These are phyloP conservation scores for Peronospora destructor DNA, from an alignment of 352 stramenopile genomes.

Conservation along the genomic window DNA sequence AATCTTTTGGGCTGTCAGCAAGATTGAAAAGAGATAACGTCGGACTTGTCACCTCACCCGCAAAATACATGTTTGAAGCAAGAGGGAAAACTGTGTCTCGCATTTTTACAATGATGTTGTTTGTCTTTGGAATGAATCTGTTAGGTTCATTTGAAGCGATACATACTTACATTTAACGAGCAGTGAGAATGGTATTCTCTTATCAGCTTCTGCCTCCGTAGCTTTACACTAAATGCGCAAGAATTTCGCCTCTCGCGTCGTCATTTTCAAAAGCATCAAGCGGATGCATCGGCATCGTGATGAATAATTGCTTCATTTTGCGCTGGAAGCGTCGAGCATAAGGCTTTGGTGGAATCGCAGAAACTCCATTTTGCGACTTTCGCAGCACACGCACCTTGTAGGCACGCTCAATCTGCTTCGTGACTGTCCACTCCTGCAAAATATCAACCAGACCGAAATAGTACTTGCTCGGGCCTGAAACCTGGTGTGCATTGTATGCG, in stretches of 20 bases:
- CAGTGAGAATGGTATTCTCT: background rate
- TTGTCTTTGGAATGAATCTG: no score
- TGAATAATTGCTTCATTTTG: slow-evolving; percentile 82
- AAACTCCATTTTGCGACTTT: slow-evolving; percentile 65
- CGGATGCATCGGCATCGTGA: slow-evolving; percentile 34
- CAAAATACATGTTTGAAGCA: no score
- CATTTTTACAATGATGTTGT: no score
- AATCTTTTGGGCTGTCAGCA: no score
- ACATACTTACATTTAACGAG: no score
- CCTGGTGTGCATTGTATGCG: slow-evolving; percentile 64
- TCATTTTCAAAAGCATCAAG: slow-evolving; percentile 35
- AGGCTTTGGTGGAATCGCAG: slow-evolving; percentile 56
- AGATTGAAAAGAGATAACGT: no score
- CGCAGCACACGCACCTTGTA: slow-evolving; percentile 82
- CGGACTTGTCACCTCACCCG: no score
- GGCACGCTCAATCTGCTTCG: slow-evolving; percentile 68
- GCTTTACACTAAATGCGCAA: slow-evolving; percentile 22
- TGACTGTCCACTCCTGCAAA: slow-evolving; percentile 76
- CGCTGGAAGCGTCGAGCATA: slow-evolving; percentile 78
- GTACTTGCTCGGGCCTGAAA: slow-evolving; percentile 81
- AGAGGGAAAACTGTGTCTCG: no score
- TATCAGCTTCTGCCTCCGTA: background rate
- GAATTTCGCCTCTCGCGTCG: slow-evolving; percentile 23
- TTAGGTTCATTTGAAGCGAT: no score
- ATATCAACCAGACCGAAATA: slow-evolving; percentile 89